Conservation (phyloP, 2,329 filamentous ascomycete genomes). For the Stromatinia cepivora region DNA sequence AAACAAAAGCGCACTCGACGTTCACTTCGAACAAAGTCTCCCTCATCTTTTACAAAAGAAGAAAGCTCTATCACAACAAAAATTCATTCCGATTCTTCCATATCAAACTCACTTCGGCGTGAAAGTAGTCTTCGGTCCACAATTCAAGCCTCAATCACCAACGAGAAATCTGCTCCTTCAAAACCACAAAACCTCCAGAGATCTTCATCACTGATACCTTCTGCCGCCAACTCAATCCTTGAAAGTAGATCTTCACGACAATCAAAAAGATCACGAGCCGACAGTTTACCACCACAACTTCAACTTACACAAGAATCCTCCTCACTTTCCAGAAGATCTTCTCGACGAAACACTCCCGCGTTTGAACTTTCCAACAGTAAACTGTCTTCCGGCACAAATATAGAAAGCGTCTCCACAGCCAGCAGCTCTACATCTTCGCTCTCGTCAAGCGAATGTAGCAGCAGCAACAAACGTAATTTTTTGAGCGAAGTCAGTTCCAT, state of each 20-base stretch:
- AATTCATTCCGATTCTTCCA: constrained; percentile 1
- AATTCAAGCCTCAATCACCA: constrained; percentile 13
- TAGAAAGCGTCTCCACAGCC: constrained; percentile 1
- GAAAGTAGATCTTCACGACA: constrained; percentile 9
- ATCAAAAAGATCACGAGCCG: constrained; percentile 11
- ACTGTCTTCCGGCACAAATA: neutral
- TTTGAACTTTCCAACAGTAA: constrained; percentile 3
- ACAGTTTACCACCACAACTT: constrained; percentile 3
- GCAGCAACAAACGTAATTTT: constrained; percentile 9
- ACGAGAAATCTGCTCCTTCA: neutral
- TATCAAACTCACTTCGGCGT: neutral
- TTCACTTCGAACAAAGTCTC: neutral
- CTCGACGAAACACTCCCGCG: constrained; percentile 6
- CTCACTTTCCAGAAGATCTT: neutral
- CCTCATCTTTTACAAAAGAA: neutral
- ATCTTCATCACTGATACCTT: constrained; percentile 5
- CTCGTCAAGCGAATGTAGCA: constrained; percentile 15
- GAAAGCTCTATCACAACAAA: neutral
- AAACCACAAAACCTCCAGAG: neutral
- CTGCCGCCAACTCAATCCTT: neutral
- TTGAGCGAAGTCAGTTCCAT: constrained; percentile 19
- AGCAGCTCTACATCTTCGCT: constrained; percentile 10
- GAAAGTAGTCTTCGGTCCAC: constrained; percentile 8
- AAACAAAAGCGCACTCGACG: constrained; percentile 3
- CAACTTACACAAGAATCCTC: constrained; percentile 3